These are phyloP conservation scores for Entomortierella lignicola DNA, from an alignment of 192 early-diverging fungal genomes.

Conservation along the genomic window DNA sequence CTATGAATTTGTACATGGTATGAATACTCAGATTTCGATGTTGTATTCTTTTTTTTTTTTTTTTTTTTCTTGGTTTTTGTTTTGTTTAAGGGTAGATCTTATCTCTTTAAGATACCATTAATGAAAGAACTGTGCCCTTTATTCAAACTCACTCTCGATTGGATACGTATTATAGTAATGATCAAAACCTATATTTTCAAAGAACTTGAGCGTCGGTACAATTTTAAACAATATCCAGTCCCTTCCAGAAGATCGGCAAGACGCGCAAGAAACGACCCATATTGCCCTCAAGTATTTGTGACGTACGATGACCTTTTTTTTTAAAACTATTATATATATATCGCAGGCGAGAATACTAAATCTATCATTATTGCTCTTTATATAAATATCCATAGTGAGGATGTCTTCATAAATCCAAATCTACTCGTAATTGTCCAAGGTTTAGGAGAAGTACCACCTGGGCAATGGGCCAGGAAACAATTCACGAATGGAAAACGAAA, in stretches of 20 bases:
- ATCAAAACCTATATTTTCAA: slow-evolving; percentile 8
- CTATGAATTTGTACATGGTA: slow-evolving; percentile 47
- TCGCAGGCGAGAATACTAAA: too few relatives aligned
- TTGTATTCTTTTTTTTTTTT: background rate
- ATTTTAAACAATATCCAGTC: background rate
- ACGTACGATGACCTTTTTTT: too few relatives aligned
- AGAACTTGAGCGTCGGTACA: background rate
- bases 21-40: background rate
- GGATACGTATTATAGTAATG: slow-evolving; percentile 9
- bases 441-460: slow-evolving; percentile 33
- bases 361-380: too few relatives aligned
- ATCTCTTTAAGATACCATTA: too few relatives aligned
- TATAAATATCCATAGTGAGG: slow-evolving; percentile 20
- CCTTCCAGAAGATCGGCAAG: background rate
- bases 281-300: slow-evolving; percentile 26
- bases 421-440: slow-evolving; percentile 38
- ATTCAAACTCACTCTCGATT: too few relatives aligned
- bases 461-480: slow-evolving; percentile 47
- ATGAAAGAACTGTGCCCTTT: too few relatives aligned
- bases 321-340: too few relatives aligned
- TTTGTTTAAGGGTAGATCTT: background rate
- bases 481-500: slow-evolving; percentile 39
- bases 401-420: slow-evolving; percentile 16
- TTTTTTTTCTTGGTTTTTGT: background rate
- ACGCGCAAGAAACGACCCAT: background rate